Conservation (phyloP, 169 alveolate genomes). For the Plasmodium knowlesi region DNA sequence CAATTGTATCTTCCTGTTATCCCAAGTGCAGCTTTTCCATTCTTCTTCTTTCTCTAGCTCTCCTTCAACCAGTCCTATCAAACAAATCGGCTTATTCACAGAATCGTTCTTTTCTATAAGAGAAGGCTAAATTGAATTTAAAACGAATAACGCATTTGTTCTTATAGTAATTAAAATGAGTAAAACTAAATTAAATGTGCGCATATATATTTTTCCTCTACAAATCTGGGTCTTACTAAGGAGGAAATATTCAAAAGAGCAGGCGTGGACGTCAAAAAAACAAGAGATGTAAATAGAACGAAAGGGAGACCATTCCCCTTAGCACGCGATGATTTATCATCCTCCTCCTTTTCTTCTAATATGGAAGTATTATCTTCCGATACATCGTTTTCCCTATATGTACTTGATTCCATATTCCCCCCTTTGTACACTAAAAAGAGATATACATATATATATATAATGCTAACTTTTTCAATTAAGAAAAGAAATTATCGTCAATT, state of each 20-base stretch:
- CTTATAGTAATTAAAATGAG: background rate
- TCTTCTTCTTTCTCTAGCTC: background rate
- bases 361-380: background rate
- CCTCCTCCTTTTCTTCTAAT: background rate
- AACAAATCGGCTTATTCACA: background rate
- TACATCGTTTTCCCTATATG: background rate
- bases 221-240: background rate
- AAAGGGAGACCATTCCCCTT: background rate
- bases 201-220: background rate
- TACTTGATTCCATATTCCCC: background rate
- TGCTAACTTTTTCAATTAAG: background rate
- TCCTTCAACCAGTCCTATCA: background rate
- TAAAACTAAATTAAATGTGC: background rate
- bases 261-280: background rate
- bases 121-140: background rate
- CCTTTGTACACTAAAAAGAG: background rate
- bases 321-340: background rate
- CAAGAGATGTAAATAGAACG: background rate
- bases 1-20: background rate
- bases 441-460: background rate
- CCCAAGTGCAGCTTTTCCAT: slow-evolving; percentile 11
- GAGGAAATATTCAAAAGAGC: background rate
- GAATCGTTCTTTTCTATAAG: background rate
- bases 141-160: background rate
- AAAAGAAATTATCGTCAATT: no score